Evolutionary conservation across 768 basidiomycete genomes (phyloP).

Genomic region (Exsudoporus frostii): DNA sequence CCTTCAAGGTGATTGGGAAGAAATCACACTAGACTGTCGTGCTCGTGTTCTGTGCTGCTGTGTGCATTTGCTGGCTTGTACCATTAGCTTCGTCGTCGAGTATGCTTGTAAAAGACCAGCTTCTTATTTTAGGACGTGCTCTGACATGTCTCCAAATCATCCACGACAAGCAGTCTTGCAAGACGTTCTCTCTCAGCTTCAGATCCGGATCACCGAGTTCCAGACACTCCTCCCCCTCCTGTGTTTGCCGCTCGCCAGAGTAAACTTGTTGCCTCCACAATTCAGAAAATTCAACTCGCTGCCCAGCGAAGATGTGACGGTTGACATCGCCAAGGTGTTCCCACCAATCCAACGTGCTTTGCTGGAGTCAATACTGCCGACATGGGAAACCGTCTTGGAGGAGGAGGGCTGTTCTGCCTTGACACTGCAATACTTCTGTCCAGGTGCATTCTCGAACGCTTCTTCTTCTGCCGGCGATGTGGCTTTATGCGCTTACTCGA

Average conservation of each 20-base stretch:
- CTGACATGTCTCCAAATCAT: conserved; percentile 9
- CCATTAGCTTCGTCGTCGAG: not conserved
- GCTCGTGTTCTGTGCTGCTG: not conserved
- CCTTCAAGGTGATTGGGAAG: conserved; percentile 43
- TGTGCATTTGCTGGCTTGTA: not conserved
- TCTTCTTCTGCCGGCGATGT: conserved; percentile 49
- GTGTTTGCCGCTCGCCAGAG: conserved; percentile 51
- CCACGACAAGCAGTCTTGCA: conserved; percentile 15
- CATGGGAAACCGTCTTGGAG: conserved; percentile 60
- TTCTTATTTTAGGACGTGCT: not conserved
- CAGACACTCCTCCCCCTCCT: conserved; percentile 54
- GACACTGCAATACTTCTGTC: conserved; percentile 71
- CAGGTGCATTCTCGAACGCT: conserved; percentile 55
- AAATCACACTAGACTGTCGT: conserved; percentile 1
- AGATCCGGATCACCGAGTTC: conserved; percentile 46
- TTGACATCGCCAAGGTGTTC: conserved; percentile 33
- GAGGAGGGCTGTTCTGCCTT: conserved; percentile 46
- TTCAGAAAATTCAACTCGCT: conserved; percentile 44
- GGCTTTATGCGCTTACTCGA: conserved; percentile 60
- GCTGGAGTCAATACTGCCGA: conserved; percentile 61
- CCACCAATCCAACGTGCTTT: conserved; percentile 64
- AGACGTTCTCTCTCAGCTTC: conserved; percentile 43
- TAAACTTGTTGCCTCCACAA: conserved; percentile 58
- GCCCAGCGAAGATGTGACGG: conserved; percentile 22
- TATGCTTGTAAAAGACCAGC: not conserved